Evolutionary conservation across 176 grass and related monocot species (phyloP), one percentile per base, ranked within the genome.

Genomic region (Bothriochloa decipiens): DNA sequence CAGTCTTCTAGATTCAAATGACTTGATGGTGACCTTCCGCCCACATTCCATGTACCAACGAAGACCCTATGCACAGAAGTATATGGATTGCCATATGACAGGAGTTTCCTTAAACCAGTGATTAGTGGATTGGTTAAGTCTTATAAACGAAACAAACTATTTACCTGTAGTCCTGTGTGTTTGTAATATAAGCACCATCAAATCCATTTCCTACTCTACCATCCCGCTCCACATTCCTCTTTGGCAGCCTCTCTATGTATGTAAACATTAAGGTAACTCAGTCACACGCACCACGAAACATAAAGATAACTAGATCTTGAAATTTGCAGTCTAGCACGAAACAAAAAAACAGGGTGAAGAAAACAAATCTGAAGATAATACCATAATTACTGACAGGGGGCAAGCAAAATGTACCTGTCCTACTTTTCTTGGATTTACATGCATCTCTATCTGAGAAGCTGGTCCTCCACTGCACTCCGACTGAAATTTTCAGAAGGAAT

Each of bases 41-140:
- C 96, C 77, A 98, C 96, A 93, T 98, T 98, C 96, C 96, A 98
- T 74, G 96, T 98, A 27, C 68, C 89, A 78, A 82, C 96, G 14
- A 98, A 98, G 50, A 93, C 85, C 86, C 96, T 98, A 78, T 15
- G 42, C 0, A 3, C 35, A 70, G 1, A 41, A 86, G 76, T 69
- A 83, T 17, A 62, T 70, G 61, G 41, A 75, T 61, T 68, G 74
- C 69, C 88, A 83, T 69, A 65, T 79, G 16, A 14, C 14, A 64
- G 45, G 35, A 50, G n/a, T 83, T 78, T 46, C 11, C 37, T 70
- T 85, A 12, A 76, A 64, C 43, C 16, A 43, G 72, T 45, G 41
- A 62, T 79, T 55, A 64, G n/a, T 61, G 16, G 23, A 78, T 39
- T 11, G 25, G 53, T 53, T 4, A 11, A 64, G 5, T 53, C 50